Conservation (phyloP, 1,284 basidiomycete species). For the Apiotrichum mycotoxinovorans region DNA sequence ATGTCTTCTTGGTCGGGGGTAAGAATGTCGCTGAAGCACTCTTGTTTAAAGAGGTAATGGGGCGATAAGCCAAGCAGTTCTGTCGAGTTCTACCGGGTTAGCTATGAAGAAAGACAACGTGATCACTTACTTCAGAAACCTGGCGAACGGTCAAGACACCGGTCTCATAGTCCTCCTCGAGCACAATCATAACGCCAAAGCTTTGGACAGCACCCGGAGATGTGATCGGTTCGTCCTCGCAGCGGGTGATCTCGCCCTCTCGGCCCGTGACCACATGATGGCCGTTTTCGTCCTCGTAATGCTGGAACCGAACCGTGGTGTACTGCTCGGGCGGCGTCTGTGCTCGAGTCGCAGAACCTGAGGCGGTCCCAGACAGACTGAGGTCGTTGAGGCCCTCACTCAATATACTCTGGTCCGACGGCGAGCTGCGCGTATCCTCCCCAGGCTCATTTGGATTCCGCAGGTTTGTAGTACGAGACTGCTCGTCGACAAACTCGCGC, state of each 20-base stretch:
- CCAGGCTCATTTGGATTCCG: too few relatives aligned
- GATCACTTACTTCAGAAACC: constrained; percentile 67
- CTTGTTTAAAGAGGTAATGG: constrained; percentile 68
- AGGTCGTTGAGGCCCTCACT: too few relatives aligned
- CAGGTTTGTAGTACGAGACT: too few relatives aligned
- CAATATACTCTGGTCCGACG: too few relatives aligned
- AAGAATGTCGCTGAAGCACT: constrained; percentile 72
- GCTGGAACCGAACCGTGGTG: constrained; percentile 62
- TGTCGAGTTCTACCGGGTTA: constrained; percentile 62
- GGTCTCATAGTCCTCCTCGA: constrained; percentile 63
- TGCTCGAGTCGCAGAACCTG: too few relatives aligned
- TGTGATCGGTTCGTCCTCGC: constrained; percentile 85
- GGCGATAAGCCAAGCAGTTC: constrained; percentile 72
- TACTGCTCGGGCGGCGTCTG: constrained; percentile 30
- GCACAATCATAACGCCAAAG: constrained; percentile 75
- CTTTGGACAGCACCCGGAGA: constrained; percentile 81
- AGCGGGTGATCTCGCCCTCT: constrained; percentile 64
- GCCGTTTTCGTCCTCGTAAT: constrained; percentile 65
- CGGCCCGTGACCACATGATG: constrained; percentile 70
- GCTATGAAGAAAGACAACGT: constrained; percentile 4
- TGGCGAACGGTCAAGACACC: constrained; percentile 67
- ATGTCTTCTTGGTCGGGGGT: constrained; percentile 66
- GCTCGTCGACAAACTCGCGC: too few relatives aligned
- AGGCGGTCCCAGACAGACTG: too few relatives aligned
- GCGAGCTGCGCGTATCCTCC: too few relatives aligned